Conservation (phyloP, 2,329 filamentous ascomycete genomes). For the Coniosporium tulheliwenetii region DNA sequence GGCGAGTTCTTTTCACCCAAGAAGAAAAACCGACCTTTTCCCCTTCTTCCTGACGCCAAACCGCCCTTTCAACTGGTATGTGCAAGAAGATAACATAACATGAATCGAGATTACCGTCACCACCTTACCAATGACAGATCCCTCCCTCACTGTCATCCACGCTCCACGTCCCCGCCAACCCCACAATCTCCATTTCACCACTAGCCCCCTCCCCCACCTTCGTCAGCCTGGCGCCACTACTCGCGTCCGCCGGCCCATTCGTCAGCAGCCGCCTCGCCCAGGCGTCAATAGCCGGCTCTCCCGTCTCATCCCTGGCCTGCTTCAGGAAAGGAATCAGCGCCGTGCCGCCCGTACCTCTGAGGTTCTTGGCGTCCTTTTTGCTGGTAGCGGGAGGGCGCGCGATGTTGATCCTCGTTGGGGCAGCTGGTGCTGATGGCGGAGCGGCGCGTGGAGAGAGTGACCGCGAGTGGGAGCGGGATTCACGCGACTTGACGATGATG, state of each 20-base stretch:
- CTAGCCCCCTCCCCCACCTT: constrained; percentile 37
- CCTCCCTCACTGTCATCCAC: constrained; percentile 65
- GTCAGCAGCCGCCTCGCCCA: constrained; percentile 45
- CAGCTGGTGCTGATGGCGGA: background rate
- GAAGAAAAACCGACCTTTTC: too few species aligned
- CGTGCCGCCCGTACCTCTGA: constrained; percentile 85
- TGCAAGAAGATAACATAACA: too few species aligned
- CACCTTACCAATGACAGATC: constrained; percentile 36
- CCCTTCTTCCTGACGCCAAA: too few species aligned
- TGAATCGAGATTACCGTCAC: too few species aligned
- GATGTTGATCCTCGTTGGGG: constrained; percentile 37
- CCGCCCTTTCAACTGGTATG: too few species aligned
- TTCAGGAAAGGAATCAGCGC: constrained; percentile 91
- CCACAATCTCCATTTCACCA: constrained; percentile 43
- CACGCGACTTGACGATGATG: constrained; percentile 76
- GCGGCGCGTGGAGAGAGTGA: constrained; percentile 1
- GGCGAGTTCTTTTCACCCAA: too few species aligned
- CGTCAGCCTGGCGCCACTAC: constrained; percentile 32
- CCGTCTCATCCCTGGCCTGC: constrained; percentile 90
- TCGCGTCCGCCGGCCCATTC: constrained; percentile 28
- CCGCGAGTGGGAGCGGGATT: constrained; percentile 34
- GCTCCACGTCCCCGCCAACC: constrained; percentile 76
- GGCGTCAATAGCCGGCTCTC: constrained; percentile 67
- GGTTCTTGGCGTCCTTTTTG: constrained; percentile 33
- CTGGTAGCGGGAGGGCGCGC: constrained; percentile 35